A percentile compares a stretch with the other conserved stretches of the same genome.
Evolutionary conservation across 1,284 basidiomycete species (phyloP).

Genomic region (Ustilago trichophora): DNA sequence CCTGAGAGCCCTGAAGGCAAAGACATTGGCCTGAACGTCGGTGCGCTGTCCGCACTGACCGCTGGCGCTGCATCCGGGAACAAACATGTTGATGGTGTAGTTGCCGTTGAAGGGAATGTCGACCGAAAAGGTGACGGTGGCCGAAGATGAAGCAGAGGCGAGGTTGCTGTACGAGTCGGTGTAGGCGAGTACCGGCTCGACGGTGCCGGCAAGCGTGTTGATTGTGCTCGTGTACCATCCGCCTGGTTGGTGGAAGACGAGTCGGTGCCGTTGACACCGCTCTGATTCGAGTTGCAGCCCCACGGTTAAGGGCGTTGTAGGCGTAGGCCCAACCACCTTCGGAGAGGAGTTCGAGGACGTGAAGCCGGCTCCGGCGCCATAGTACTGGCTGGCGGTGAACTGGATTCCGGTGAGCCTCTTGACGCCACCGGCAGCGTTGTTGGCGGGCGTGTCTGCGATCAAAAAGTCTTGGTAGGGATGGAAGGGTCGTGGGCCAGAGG

Average conservation of each 20-base stretch:
- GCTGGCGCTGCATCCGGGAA: constrained; percentile 84
- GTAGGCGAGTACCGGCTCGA: constrained; percentile 78
- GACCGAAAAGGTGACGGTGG: constrained; percentile 82
- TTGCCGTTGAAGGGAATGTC: constrained; percentile 86
- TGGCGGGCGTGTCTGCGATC: constrained; percentile 70
- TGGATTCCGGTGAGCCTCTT: constrained; percentile 75
- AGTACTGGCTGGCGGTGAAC: constrained; percentile 79
- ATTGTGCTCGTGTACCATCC: constrained; percentile 56
- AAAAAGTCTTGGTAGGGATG: constrained; percentile 87
- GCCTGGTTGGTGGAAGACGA: constrained; percentile 47
- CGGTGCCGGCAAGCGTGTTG: constrained; percentile 75
- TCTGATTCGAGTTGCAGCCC: constrained; percentile 45
- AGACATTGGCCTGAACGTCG: constrained; percentile 82
- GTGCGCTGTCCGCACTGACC: constrained; percentile 84
- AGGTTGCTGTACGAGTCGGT: constrained; percentile 75
- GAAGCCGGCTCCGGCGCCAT: constrained; percentile 82
- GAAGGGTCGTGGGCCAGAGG: constrained; percentile 69
- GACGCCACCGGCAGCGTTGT: constrained; percentile 67
- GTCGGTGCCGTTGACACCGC: constrained; percentile 51
- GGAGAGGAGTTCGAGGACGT: constrained; percentile 87
- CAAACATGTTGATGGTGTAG: constrained; percentile 83
- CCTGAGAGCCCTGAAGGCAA: constrained; percentile 69
- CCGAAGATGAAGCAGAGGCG: constrained; percentile 72
- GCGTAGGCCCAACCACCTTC: constrained; percentile 72
- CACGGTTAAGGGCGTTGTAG: constrained; percentile 59